phyloP scores from a whole-genome alignment of 257 asterid genomes.

The Solanum pennellii region DNA sequence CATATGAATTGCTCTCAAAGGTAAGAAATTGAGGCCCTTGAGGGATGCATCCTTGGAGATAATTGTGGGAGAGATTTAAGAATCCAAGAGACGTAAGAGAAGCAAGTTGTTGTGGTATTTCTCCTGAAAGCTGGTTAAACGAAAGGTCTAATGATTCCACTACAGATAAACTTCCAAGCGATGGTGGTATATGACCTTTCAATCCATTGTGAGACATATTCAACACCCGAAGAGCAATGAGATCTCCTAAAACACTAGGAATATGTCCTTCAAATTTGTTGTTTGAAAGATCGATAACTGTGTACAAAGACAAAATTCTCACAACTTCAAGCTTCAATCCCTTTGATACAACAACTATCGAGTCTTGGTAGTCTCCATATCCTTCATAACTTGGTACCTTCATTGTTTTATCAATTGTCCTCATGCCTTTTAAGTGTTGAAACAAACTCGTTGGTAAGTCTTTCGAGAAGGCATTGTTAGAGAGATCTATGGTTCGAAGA shows the following conservation, averaged over 20 bases:
- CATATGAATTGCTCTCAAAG: neutral
- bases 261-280: neutral
- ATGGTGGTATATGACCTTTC: neutral
- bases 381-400: neutral
- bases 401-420: neutral
- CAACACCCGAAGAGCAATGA: accelerated
- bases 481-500: neutral
- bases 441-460: neutral
- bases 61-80: neutral
- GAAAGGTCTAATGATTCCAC: neutral
- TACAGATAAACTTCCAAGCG: neutral
- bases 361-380: neutral
- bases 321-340: neutral
- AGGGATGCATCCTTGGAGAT: neutral
- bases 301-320: neutral
- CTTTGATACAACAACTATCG: accelerated
- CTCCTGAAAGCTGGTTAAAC: neutral
- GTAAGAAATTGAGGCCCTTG: neutral
- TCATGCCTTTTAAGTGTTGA: neutral
- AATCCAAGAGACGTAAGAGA: neutral
- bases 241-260: neutral
- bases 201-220: neutral
- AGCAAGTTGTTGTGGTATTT: neutral
- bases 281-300: neutral
- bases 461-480: neutral